A percentile compares a stretch with the other conserved stretches of the same genome.
phyloP scores from a whole-genome alignment of 2,329 filamentous ascomycete species.

The Claviceps sp. region DNA sequence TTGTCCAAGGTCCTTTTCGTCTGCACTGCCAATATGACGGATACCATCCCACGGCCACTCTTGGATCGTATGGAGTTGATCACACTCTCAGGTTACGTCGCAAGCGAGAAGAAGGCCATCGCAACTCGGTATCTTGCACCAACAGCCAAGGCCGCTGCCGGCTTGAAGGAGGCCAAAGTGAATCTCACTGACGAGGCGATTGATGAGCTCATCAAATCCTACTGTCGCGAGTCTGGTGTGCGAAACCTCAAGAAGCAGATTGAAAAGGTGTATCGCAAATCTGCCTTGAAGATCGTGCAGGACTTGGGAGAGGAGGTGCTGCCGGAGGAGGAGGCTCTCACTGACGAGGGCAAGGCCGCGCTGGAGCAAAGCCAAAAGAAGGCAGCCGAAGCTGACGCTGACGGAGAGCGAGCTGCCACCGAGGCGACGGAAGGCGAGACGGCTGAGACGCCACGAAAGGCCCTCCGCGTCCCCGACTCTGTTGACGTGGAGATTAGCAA shows the following conservation, averaged over 20 bases:
- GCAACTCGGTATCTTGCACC: conserved; percentile 86
- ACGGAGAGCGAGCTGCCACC: conserved; percentile 15
- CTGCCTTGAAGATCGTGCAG: conserved; percentile 91
- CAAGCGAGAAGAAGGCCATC: conserved; percentile 98
- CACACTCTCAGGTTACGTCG: conserved; percentile 86
- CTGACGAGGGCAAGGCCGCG: conserved; percentile 72
- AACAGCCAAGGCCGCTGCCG: conserved; percentile 85
- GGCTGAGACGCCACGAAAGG: conserved; percentile 58
- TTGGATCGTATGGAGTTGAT: conserved; percentile 98
- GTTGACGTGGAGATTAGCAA: conserved; percentile 81
- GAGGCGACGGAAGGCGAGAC: conserved; percentile 23
- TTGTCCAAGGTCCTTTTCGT: conserved; percentile 96
- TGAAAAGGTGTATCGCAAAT: conserved; percentile 96
- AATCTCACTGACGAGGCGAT: conserved; percentile 75
- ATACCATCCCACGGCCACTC: conserved; percentile 88
- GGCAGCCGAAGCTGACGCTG: conserved; percentile 38
- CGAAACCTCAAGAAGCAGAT: conserved; percentile 99
- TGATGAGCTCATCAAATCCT: conserved; percentile 94
- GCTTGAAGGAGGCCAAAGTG: conserved; percentile 84
- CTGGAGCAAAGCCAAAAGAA: conserved; percentile 59
- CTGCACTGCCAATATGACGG: conserved; percentile 97
- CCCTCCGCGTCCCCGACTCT: conserved; percentile 70
- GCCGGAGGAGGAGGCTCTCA: conserved; percentile 68
- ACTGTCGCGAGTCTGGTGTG: conserved; percentile 93
- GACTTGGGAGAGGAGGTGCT: conserved; percentile 79